Conservation (phyloP, 2,329 filamentous ascomycete species). For the Stachybotrys chartarum region DNA sequence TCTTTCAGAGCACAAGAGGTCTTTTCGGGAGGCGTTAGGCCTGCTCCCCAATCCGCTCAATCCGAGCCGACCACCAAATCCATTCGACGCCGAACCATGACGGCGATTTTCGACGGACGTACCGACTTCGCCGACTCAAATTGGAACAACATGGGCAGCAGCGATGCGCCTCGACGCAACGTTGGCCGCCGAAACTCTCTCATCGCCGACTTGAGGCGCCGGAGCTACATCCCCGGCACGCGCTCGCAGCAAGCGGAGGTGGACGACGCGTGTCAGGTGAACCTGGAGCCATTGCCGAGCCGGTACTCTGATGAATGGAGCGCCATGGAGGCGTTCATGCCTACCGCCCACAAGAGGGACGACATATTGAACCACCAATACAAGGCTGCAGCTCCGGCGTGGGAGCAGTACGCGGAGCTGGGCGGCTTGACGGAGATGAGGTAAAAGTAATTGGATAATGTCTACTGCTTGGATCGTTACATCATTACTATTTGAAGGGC, state of each 20-base stretch:
- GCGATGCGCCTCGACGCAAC: conserved; percentile 2
- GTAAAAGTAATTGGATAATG: conserved; percentile 10
- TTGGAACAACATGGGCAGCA: conserved; percentile 1
- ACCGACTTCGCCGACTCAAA: not conserved
- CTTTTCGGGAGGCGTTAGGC: not conserved
- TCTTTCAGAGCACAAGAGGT: not conserved
- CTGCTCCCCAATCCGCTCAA: conserved; percentile 2
- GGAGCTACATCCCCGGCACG: conserved; percentile 7
- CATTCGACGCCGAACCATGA: not conserved
- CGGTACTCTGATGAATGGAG: conserved; percentile 27
- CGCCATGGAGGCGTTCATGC: conserved; percentile 28
- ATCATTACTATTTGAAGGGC: not conserved
- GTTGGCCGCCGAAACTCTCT: conserved; percentile 15
- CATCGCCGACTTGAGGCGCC: conserved; percentile 15
- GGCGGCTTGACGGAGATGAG: conserved; percentile 35
- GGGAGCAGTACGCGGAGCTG: conserved; percentile 39
- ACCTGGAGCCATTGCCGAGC: conserved; percentile 14
- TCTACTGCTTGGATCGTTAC: not conserved
- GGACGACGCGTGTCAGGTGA: not conserved
- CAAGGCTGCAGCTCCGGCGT: conserved; percentile 17
- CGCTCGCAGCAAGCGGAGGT: conserved; percentile 4
- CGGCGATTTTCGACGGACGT: not conserved
- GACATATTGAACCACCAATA: not conserved
- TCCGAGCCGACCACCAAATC: not conserved
- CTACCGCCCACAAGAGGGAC: conserved; percentile 9